phyloP scores from a whole-genome alignment of 305 asterid species.

The Andrographis paniculata region DNA sequence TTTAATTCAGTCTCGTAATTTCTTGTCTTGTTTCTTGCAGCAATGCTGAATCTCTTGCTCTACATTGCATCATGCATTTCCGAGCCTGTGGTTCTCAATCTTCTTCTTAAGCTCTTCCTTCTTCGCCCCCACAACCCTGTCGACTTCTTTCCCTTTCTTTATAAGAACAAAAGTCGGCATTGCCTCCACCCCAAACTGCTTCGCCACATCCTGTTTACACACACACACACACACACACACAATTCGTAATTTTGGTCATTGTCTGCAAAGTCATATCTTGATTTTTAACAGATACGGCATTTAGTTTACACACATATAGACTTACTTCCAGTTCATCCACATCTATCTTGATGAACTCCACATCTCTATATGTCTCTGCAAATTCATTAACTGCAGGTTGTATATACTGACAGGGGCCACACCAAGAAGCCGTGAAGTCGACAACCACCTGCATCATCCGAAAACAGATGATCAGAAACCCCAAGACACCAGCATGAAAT shows the following conservation, averaged over 20 bases:
- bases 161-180: conserved; percentile 71
- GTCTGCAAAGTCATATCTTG: not conserved
- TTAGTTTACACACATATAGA: too few relatives aligned
- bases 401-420: conserved; percentile 66
- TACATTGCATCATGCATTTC: not conserved
- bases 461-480: not conserved
- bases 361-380: conserved; percentile 41
- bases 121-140: conserved; percentile 62
- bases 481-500: not conserved
- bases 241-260: conserved; percentile 1
- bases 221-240: not conserved
- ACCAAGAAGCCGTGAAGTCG: conserved; percentile 82
- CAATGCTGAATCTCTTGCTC: not conserved
- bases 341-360: conserved; percentile 81
- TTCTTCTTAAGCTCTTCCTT: conserved; percentile 53
- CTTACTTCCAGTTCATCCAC: conserved; percentile 57
- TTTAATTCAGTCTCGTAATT: not conserved
- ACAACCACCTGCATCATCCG: conserved; percentile 45
- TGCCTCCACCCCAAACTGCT: conserved; percentile 47
- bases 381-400: conserved; percentile 56
- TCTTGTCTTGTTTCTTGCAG: not conserved
- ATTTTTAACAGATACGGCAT: too few relatives aligned
- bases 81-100: conserved; percentile 48
- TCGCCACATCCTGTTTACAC: conserved; percentile 55
- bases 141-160: conserved; percentile 53